Conservation (phyloP, 2,329 filamentous ascomycete species). For the Stenocarpella maydis region DNA sequence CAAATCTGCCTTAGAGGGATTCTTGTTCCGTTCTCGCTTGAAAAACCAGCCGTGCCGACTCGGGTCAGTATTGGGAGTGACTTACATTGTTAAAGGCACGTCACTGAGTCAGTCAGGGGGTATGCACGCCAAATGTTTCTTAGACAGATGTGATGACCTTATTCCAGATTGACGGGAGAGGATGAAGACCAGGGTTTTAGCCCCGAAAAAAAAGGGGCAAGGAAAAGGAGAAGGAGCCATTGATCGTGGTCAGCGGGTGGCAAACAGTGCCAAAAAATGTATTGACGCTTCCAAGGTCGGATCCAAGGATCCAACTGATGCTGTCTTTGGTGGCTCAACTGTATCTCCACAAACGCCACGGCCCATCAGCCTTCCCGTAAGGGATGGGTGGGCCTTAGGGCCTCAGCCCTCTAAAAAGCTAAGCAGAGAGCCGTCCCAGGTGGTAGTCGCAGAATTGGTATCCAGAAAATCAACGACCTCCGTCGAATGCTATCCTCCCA, state of each 20-base stretch:
- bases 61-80: not conserved
- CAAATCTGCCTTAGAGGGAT: not conserved
- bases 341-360: conserved; percentile 18
- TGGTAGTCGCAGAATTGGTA: conserved; percentile 22
- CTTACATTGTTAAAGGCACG: not conserved
- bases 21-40: not conserved
- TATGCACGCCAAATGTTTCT: not conserved
- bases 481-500: not conserved
- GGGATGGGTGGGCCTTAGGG: not conserved
- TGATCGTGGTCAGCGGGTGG: not conserved
- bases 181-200: not conserved
- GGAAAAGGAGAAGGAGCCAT: no score
- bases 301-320: not conserved
- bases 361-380: not conserved
- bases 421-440: conserved; percentile 3
- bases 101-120: not conserved
- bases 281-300: not conserved
- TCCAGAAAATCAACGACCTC: not conserved
- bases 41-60: not conserved
- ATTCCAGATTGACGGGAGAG: not conserved
- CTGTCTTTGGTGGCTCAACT: not conserved
- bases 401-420: not conserved
- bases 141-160: not conserved
- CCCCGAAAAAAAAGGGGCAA: not conserved
- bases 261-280: not conserved